phyloP scores from a whole-genome alignment of 441 rosid species.

The Raphanus hybrid region DNA sequence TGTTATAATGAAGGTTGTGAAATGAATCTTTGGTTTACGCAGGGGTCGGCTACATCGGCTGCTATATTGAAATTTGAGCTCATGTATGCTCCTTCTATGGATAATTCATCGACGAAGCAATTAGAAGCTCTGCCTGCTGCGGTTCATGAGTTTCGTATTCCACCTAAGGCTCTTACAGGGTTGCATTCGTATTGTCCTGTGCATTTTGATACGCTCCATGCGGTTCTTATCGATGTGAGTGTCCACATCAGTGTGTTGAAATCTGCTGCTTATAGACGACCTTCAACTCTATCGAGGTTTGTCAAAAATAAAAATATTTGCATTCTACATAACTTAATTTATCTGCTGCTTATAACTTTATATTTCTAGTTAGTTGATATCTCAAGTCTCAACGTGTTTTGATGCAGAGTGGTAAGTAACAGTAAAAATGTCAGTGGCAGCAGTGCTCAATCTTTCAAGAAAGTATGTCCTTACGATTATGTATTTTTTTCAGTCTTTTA shows the following conservation, averaged over 20 bases:
- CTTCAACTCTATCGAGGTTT: conserved; percentile 67
- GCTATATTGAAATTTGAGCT: conserved; percentile 95
- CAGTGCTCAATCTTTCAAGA: conserved; percentile 50
- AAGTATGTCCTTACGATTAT: conserved; percentile 48
- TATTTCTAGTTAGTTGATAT: not conserved
- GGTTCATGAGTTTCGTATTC: conserved; percentile 90
- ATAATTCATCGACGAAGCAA: conserved; percentile 52
- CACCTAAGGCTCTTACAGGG: conserved; percentile 94
- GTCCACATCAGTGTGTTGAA: conserved; percentile 77
- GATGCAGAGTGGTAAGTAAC: conserved; percentile 52
- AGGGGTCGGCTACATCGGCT: conserved; percentile 84
- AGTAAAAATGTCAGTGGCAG: conserved; percentile 50
- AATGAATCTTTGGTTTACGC: conserved; percentile 29
- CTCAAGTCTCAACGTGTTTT: conserved; percentile 39
- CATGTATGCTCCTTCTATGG: conserved; percentile 67
- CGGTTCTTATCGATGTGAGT: conserved; percentile 85
- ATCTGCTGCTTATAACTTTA: not conserved
- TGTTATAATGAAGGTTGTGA: not conserved
- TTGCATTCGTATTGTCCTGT: conserved; percentile 96
- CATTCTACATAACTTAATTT: not conserved
- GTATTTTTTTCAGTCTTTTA: not conserved
- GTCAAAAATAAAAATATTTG: conserved; percentile 38
- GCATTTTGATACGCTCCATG: conserved; percentile 82
- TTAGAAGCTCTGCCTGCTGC: conserved; percentile 72
- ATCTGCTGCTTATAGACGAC: conserved; percentile 55